Evolutionary conservation across 495 filamentous ascomycete genomes (phyloP), one percentile per base, ranked within the genome.

Genomic region (Lichina pygmaea): DNA sequence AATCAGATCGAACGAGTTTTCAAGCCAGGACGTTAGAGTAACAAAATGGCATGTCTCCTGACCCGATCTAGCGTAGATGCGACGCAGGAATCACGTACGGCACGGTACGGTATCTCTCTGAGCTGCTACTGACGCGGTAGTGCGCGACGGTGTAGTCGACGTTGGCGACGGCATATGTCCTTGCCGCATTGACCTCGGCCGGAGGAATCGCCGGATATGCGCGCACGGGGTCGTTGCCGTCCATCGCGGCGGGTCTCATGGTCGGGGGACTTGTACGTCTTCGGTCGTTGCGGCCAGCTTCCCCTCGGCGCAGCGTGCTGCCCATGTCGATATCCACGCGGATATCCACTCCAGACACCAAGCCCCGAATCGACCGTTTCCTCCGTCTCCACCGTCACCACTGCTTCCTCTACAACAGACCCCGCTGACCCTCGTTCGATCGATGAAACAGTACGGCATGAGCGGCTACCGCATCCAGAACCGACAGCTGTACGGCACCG

Each of bases 171-270:
- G 82, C 86, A 44, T 77, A 76, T 59, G 52, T 78, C 52, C 77
- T 97, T 58, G 79, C 77, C 44, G 66, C 71, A 52, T 67, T 97
- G 32, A 93, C 84, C 49, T 83, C 83, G 43, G 64, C 77, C 40
- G 89, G 89, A 51, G 89, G 89, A 48, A 74, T 75, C 45, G 78
- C 79, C 52, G 89, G 89, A 55, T 97, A 78, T 60, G 63, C 66
- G 33, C 76, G 75, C 54, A 89, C 84, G 0, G 75, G 81, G 47
- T 93, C 85, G 24, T 57, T 86, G 48, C 86, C 86, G 37, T 92
- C 84, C 12, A 64, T 95, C 49, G 70, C 67, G 2, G 89, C 89
- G 16, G 89, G 89, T 33, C 55, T 78, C 46, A 74, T 74, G 31
- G 82, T 97, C 52, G 89, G 89, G 43, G 64, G 53, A 30, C 50